Evolutionary conservation across 1,139 yeast genomes (phyloP).

Genomic region (Taphrina wiesneri): DNA sequence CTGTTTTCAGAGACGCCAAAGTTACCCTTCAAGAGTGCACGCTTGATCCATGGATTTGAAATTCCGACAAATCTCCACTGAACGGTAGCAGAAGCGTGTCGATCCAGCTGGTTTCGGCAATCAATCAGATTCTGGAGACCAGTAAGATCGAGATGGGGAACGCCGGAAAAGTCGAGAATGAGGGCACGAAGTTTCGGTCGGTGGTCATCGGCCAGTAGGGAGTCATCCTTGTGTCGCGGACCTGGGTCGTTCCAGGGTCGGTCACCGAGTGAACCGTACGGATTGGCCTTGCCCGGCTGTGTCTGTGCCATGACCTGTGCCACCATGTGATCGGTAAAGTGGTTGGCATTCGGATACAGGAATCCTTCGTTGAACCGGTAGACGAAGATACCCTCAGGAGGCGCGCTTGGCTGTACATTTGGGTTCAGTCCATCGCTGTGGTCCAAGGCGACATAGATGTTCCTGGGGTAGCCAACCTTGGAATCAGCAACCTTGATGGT

Average conservation of each 20-base stretch:
- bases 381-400: constrained; percentile 89
- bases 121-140: constrained; percentile 78
- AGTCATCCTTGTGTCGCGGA: constrained; percentile 47
- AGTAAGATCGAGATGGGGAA: constrained; percentile 74
- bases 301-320: constrained; percentile 68
- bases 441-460: constrained; percentile 59
- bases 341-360: constrained; percentile 76
- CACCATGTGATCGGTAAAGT: constrained; percentile 66
- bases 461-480: constrained; percentile 28
- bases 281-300: constrained; percentile 58
- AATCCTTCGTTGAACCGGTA: constrained; percentile 81
- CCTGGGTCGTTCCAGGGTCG: constrained; percentile 95
- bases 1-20: constrained; percentile 58
- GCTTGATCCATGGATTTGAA: constrained; percentile 79
- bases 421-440: constrained; percentile 50
- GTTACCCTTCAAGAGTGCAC: constrained; percentile 73
- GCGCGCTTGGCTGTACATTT: constrained; percentile 62
- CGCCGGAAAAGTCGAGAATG: constrained; percentile 78
- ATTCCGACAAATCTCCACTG: constrained; percentile 89
- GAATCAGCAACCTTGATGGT: constrained; percentile 46
- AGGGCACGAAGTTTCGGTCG: constrained; percentile 70
- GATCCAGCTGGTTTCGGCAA: constrained; percentile 67
- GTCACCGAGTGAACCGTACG: constrained; percentile 57
- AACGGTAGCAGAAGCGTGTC: constrained; percentile 77
- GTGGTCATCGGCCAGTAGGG: constrained; percentile 47